Evolutionary conservation across 169 alveolate species (phyloP).

Genomic region (Plasmodium adleri): DNA sequence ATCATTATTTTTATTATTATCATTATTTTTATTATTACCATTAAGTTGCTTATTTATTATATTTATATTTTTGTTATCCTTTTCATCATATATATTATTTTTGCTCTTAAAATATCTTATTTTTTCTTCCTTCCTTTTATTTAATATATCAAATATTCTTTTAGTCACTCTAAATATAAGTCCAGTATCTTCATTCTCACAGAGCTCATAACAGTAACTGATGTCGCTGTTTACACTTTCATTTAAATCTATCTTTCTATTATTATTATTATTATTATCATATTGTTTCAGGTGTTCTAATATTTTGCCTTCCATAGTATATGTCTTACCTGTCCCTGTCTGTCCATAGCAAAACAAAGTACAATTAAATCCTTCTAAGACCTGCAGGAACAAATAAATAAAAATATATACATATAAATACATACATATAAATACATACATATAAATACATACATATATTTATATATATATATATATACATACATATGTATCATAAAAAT

Average conservation of each 20-base stretch:
- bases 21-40: neutral
- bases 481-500: too few species aligned
- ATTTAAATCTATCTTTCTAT: conserved; percentile 33
- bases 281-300: conserved; percentile 24
- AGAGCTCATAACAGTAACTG: conserved; percentile 38
- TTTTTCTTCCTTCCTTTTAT: conserved; percentile 35
- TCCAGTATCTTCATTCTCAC: conserved; percentile 73
- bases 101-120: neutral
- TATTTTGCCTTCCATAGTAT: conserved; percentile 65
- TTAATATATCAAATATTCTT: conserved; percentile 44
- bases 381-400: conserved; percentile 6
- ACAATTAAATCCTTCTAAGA: conserved; percentile 72
- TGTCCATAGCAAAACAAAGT: conserved; percentile 68
- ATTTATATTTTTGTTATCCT: neutral
- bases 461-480: too few species aligned
- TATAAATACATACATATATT: too few species aligned
- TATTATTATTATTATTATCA: neutral
- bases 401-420: neutral
- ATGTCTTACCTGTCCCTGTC: conserved; percentile 66
- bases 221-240: conserved; percentile 70
- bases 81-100: neutral
- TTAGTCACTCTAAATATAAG: conserved; percentile 56
- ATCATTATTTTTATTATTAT: neutral
- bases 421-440: too few species aligned
- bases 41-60: neutral